Base-by-base conservation (phyloP, 108 stramenopile genomes). In the Fragilariopsis cylindrus region DNA sequence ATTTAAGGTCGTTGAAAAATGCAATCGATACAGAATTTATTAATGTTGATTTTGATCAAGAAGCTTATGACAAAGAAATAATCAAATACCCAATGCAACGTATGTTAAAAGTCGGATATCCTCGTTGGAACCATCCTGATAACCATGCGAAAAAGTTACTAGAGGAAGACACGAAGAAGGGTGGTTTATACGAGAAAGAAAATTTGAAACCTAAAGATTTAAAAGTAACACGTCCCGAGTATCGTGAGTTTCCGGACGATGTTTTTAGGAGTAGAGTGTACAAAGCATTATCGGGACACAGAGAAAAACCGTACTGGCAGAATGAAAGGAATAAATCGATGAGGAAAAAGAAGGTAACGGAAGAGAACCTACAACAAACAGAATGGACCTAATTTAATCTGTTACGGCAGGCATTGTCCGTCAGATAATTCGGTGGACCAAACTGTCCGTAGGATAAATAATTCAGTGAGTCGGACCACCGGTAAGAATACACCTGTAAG, bases 71-170 rank as follows among this genome's bases (percentile, higher is more conserved):
- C 12, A 8, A 57, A 57, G 57, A 57, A 57, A 57, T 7, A 9
- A 6, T 15, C 19, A 57, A 57, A 21, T 57, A 15, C 57, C 57
- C 57, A 57, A 8, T 13, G 7, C 12, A 15, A 21, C 57, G 30
- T 7, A 57, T n/a, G 57, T 57, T 57, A 21, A 57, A 57, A 57
- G 57, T 21, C 15, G 57, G 57, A 13, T 57, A 57, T 21, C 7
- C 13, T 15, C 13, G 57, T 13, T 57, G 57, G 57, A 57, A 57
- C 30, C 57, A 57, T 57, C 57, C 57, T 15, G 7, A 15, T 9
- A 57, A 57, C 13, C 7, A 8, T 6, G 12, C 7, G 15, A 13
- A 57, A 13, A n/a, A 9, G 57, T 57, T 57, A n/a, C 30, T 57
- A n/a, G 7, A 15, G 13, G 13, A 57, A n/a, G 57, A 57, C 15